Percentiles rank a stretch among this genome's conserved stretches.
phyloP scores from a whole-genome alignment of 768 basidiomycete genomes.

The Trametes punicea region DNA sequence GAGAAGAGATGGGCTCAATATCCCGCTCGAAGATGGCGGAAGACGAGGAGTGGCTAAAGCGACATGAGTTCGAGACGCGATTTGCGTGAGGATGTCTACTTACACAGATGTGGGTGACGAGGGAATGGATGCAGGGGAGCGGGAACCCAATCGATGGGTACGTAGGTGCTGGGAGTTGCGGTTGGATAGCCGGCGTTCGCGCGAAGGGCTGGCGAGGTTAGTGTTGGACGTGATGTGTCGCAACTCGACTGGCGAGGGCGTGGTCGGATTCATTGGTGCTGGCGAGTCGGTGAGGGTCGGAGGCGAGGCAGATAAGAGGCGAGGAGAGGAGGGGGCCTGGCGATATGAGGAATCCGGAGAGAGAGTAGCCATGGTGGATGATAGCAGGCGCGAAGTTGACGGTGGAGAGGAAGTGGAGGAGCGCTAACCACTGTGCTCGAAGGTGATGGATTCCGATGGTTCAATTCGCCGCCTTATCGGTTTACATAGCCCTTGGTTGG shows the following conservation, averaged over 20 bases:
- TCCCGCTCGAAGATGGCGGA: slow-evolving; percentile 93
- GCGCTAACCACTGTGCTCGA: not conserved
- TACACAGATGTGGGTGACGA: slow-evolving; percentile 80
- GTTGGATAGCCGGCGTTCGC: slow-evolving; percentile 38
- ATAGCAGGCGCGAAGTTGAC: slow-evolving; percentile 14
- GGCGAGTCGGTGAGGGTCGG: slow-evolving; percentile 4
- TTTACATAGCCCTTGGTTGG: not conserved
- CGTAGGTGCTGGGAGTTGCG: slow-evolving; percentile 49
- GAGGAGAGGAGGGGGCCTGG: slow-evolving; percentile 1
- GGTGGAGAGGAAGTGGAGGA: slow-evolving; percentile 18
- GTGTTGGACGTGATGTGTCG: slow-evolving; percentile 54
- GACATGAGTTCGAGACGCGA: not conserved
- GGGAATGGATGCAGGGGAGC: slow-evolving; percentile 71
- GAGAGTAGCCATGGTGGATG: slow-evolving; percentile 18
- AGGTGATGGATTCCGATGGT: not conserved
- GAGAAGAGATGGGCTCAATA: slow-evolving; percentile 63
- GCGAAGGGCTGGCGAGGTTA: slow-evolving; percentile 37
- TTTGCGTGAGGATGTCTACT: slow-evolving; percentile 26
- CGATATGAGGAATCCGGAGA: slow-evolving; percentile 13
- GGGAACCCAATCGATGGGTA: slow-evolving; percentile 50
- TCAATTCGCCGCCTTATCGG: slow-evolving; percentile 2
- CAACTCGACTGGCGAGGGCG: slow-evolving; percentile 35
- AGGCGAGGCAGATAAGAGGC: slow-evolving; percentile 9
- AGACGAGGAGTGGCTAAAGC: slow-evolving; percentile 62
- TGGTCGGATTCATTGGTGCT: slow-evolving; percentile 1